Evolutionary conservation across 108 stramenopile genomes (phyloP).

Genomic region (Nitzschia sp.): DNA sequence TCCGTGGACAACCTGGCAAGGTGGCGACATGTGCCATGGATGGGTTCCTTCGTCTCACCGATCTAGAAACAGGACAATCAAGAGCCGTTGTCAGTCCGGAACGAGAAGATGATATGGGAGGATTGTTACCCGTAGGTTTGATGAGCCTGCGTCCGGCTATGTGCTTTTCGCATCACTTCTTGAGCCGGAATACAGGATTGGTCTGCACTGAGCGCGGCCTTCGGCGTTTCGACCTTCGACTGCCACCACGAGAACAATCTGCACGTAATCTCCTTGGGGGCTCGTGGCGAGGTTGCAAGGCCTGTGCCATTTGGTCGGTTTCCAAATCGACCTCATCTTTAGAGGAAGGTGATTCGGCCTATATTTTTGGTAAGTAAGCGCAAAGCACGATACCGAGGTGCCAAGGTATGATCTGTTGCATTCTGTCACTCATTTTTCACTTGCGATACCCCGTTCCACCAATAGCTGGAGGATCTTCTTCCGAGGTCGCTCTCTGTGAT

Average conservation of each 20-base stretch:
- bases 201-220: constrained; percentile 79
- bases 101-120: constrained; percentile 38
- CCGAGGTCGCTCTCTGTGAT: constrained; percentile 67
- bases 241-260: constrained; percentile 63
- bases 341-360: constrained; percentile 58
- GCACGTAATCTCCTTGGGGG: constrained; percentile 43
- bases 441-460: neutral
- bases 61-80: constrained; percentile 40
- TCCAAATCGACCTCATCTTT: constrained; percentile 1
- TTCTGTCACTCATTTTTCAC: no score
- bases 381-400: no score
- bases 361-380: constrained; percentile 69
- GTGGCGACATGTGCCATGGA: constrained; percentile 81
- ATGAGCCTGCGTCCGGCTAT: constrained; percentile 41
- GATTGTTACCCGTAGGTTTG: constrained; percentile 12
- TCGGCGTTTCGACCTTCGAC: constrained; percentile 67
- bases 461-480: constrained; percentile 57
- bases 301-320: constrained; percentile 56
- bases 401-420: no score
- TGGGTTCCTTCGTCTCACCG: constrained; percentile 63
- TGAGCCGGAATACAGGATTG: constrained; percentile 65
- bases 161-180: constrained; percentile 80
- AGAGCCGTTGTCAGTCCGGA: constrained; percentile 60
- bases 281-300: constrained; percentile 47
- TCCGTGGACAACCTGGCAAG: constrained; percentile 55